Evolutionary conservation across 2,329 filamentous ascomycete species (phyloP).

Genomic region (Curvularia hawaiiensis): DNA sequence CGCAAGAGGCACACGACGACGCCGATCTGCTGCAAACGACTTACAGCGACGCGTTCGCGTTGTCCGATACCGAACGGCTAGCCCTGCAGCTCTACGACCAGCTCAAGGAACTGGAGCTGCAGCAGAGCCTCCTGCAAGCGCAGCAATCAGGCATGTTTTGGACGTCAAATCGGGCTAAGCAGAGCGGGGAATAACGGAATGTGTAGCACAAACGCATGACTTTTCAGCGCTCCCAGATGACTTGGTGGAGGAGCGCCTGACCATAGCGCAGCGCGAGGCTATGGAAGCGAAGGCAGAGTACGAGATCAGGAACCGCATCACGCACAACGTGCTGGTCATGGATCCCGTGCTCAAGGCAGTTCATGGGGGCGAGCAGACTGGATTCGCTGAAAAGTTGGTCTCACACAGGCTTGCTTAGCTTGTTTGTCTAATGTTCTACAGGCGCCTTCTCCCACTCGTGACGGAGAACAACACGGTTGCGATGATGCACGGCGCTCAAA

Average conservation of each 20-base stretch:
- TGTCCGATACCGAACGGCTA: conserved; percentile 70
- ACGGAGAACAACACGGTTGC: conserved; percentile 71
- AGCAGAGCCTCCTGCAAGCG: conserved; percentile 68
- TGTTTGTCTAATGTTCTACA: conserved; percentile 41
- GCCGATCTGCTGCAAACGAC: conserved; percentile 51
- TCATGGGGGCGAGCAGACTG: conserved; percentile 68
- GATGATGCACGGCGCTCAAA: conserved; percentile 65
- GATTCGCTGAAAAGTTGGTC: conserved; percentile 70
- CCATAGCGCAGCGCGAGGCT: conserved; percentile 65
- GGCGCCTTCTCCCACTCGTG: conserved; percentile 70
- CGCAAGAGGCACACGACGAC: conserved; percentile 24
- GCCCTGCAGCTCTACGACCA: conserved; percentile 73
- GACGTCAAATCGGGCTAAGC: not conserved
- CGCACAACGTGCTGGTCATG: conserved; percentile 70
- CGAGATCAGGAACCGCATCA: conserved; percentile 70
- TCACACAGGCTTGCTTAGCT: not conserved
- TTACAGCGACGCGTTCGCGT: conserved; percentile 55
- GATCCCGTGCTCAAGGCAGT: conserved; percentile 80
- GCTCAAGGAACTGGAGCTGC: conserved; percentile 72
- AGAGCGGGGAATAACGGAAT: conserved; percentile 20
- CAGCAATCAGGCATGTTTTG: conserved; percentile 39
- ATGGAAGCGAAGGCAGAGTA: conserved; percentile 74
- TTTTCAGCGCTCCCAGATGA: conserved; percentile 53
- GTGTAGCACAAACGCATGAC: conserved; percentile 34
- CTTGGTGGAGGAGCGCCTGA: conserved; percentile 58